Conservation (phyloP, 2,329 filamentous ascomycete species). For the Pyrenochaeta sp. region DNA sequence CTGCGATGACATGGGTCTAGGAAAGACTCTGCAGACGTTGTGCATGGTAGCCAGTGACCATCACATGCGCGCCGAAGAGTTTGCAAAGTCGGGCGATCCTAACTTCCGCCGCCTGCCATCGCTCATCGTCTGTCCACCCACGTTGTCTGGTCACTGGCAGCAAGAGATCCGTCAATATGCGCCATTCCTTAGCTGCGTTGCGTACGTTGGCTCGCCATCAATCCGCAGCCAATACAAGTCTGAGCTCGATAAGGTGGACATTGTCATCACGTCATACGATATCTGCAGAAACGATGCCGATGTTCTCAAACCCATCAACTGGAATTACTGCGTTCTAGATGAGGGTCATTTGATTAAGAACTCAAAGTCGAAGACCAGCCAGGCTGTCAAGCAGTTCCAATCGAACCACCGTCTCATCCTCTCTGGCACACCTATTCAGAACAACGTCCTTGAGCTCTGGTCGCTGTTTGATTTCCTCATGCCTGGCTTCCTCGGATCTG, state of each 20-base stretch:
- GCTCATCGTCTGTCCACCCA: constrained; percentile 94
- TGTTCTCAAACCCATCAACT: constrained; percentile 79
- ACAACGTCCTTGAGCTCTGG: constrained; percentile 97
- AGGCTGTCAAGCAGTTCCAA: constrained; percentile 86
- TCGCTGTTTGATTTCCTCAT: constrained; percentile 98
- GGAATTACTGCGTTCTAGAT: constrained; percentile 97
- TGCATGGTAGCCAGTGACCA: constrained; percentile 99
- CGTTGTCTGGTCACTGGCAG: constrained; percentile 97
- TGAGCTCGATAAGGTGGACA: constrained; percentile 78
- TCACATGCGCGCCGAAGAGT: constrained; percentile 91
- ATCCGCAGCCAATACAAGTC: constrained; percentile 78
- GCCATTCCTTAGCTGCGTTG: constrained; percentile 87
- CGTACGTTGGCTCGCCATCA: constrained; percentile 87
- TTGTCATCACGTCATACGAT: constrained; percentile 97
- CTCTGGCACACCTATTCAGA: constrained; percentile 96
- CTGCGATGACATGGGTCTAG: constrained; percentile 98
- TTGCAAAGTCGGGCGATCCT: constrained; percentile 77
- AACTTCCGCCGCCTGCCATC: constrained; percentile 86
- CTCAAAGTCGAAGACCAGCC: constrained; percentile 92
- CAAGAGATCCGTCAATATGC: constrained; percentile 97
- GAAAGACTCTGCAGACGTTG: constrained; percentile 95
- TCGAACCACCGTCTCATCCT: constrained; percentile 97
- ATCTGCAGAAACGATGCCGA: constrained; percentile 97
- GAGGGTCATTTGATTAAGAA: constrained; percentile 99
- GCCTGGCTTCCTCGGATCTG: constrained; percentile 95